A percentile compares a stretch with the other conserved stretches of the same genome.
Evolutionary conservation across 441 rosid genomes (phyloP).

Genomic region (Mallotus japonicus): DNA sequence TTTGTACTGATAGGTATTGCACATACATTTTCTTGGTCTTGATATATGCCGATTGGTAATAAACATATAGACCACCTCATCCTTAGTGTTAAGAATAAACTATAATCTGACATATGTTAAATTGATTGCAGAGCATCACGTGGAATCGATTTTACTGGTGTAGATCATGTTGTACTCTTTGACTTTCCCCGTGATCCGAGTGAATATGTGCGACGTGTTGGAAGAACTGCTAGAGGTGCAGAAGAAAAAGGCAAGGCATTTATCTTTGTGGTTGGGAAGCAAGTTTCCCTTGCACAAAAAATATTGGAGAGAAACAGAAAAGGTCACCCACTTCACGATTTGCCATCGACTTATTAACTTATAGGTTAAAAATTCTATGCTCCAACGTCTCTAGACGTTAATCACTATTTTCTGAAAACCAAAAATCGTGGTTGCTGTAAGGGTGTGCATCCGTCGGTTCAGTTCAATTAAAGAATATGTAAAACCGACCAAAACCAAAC

Average conservation of each 20-base stretch:
- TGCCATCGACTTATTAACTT: slow-evolving; percentile 71
- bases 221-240: slow-evolving; percentile 95
- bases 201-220: slow-evolving; percentile 90
- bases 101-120: slow-evolving; percentile 12
- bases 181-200: slow-evolving; percentile 96
- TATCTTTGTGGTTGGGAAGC: slow-evolving; percentile 87
- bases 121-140: slow-evolving; percentile 74
- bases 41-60: too few relatives aligned
- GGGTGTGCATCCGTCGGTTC: too few relatives aligned
- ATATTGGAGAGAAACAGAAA: slow-evolving; percentile 72
- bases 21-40: not conserved
- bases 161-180: slow-evolving; percentile 82
- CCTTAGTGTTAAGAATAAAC: not conserved
- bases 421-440: too few relatives aligned
- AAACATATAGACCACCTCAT: not conserved
- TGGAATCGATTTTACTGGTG: slow-evolving; percentile 80
- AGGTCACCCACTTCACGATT: slow-evolving; percentile 88
- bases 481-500: too few relatives aligned
- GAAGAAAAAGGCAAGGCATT: slow-evolving; percentile 80
- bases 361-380: slow-evolving; percentile 15
- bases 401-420: too few relatives aligned
- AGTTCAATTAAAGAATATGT: too few relatives aligned
- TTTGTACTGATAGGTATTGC: slow-evolving; percentile 82
- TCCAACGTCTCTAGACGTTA: too few relatives aligned
- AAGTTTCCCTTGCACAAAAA: slow-evolving; percentile 67